Base-by-base conservation (phyloP, 2,329 filamentous ascomycete species). In the Epichloe hybrida region DNA sequence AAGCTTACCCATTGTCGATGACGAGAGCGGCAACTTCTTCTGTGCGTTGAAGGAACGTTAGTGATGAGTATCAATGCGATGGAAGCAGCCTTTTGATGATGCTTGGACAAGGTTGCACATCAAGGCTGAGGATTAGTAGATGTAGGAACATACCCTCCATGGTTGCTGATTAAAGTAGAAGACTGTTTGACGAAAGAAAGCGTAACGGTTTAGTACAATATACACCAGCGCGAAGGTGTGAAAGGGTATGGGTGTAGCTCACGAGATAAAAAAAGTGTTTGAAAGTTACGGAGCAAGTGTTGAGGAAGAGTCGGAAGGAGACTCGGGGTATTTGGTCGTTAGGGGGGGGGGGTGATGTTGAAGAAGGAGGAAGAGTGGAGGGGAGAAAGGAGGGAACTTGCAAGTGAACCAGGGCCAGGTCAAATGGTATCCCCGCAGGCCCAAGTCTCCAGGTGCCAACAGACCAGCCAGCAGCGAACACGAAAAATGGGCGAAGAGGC, bases 1-100 rank as follows among this genome's bases (percentile, higher is more conserved):
- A 66, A 75, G 79, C 90, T 88, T 91, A 98, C 93, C 93, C 93
- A 97, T 98, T 98, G 90, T 98, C 93, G 79, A 98, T 97, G 77
- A 98, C 93, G 88, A 98, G 90, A 76, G 93, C 93, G 75, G 93
- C 93, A 77, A 98, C 93, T 88, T 98, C 93, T 83, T 98, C 93
- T 97, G 71, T 74, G 76, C 58, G 56, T 56, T 57, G 63, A 57
- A 69, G 61, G 60, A 54, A 59, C 36, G 67, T 77, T 60, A 79
- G 77, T 65, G 56, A 64, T 51, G 46, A 48, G 53, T 49, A 42
- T 50, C 42, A 49, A 58, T 48, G 50, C 35, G 40, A 38, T 20
- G 20, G 13, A 40, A 17, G 23, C 9, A 17, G 11, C 4, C 2
- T 11, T 34, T 23, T 36, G 12, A 20, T 21, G 35, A 48, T 52